Evolutionary conservation across 441 rosid species (phyloP).

Genomic region (Pelargonium myrrhifolium): DNA sequence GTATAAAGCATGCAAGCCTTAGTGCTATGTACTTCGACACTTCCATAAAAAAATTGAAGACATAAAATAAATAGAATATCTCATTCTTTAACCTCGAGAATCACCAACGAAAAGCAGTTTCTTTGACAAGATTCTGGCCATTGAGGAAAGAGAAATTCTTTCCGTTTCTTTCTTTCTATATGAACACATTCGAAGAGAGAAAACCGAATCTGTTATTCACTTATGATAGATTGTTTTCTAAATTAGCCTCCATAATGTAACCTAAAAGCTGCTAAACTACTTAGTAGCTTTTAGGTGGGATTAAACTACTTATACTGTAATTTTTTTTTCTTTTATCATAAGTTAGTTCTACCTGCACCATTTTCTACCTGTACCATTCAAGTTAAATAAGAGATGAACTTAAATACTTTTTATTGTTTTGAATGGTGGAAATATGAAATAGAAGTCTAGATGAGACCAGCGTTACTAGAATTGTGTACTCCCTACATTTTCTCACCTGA

Average conservation of each 20-base stretch:
- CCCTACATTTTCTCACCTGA: background rate
- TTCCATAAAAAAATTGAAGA: too few relatives aligned
- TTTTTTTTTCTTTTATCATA: background rate
- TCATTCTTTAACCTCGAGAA: too few relatives aligned
- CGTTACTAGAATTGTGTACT: background rate
- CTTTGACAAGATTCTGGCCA: too few relatives aligned
- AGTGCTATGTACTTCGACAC: too few relatives aligned
- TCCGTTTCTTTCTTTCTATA: too few relatives aligned
- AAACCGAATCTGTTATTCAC: background rate
- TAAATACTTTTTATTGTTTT: background rate
- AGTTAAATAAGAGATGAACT: background rate
- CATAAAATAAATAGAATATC: too few relatives aligned
- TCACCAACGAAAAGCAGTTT: too few relatives aligned
- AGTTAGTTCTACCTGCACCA: background rate
- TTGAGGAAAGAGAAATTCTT: too few relatives aligned
- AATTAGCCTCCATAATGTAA: too few relatives aligned
- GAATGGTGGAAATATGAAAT: background rate
- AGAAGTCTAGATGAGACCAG: background rate
- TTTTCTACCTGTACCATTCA: background rate
- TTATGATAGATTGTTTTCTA: background rate
- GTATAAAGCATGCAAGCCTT: too few relatives aligned
- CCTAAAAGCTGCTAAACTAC: too few relatives aligned
- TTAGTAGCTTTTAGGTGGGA: background rate
- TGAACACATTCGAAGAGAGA: background rate
- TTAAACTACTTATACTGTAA: background rate